Evolutionary conservation across 202 grass and related monocot genomes (phyloP), one percentile per base, ranked within the genome.

Genomic region (Bolboschoenoplectus hybrid): DNA sequence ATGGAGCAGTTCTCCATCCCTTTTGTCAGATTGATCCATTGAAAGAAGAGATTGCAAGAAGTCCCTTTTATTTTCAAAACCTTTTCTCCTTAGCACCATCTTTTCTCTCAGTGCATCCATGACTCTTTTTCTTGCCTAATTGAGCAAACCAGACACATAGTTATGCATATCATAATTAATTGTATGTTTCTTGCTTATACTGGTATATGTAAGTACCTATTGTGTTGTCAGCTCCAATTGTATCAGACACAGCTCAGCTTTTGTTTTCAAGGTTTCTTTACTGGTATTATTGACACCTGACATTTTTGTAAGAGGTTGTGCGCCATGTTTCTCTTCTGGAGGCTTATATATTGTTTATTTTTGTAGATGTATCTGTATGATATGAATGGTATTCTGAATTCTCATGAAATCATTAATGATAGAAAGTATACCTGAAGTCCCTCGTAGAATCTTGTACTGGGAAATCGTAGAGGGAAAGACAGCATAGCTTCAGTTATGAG

Each of bases 401-500:
- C 14, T 10, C n/a, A 12, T 73, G 44, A 20, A 47, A 47, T 46
- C 17, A 26, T 19, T 72, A n/a, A 72, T 47, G 41, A 9, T 9
- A 44, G 39, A 38, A 76, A 51, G 20, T 52, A 75, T 74, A 95
- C 93, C 90, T 85, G 66, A 17, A 97, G 66, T 1, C 91, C 95
- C 45, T 60, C 82, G 86, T 89, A 82, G 87, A 95, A 98, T 85
- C 91, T 93, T 3, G 93, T 91, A 2, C 91, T 90, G 0, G 90
- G 89, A 69, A 98, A 71, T 82, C 90, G 69, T 60, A 98, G 69
- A 35, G 95, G 93, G 32, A 98, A 64, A 5, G 93, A 91, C 19
- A 98, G 84, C 95, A 98, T 94, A 52, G 93, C 95, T 81, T 87
- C 87, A 46, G 85, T 98, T 7, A 95, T 88, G 46, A 89, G 81